Base-by-base conservation (phyloP, 192 early-diverging fungal species). In the Coemansia sp. region DNA sequence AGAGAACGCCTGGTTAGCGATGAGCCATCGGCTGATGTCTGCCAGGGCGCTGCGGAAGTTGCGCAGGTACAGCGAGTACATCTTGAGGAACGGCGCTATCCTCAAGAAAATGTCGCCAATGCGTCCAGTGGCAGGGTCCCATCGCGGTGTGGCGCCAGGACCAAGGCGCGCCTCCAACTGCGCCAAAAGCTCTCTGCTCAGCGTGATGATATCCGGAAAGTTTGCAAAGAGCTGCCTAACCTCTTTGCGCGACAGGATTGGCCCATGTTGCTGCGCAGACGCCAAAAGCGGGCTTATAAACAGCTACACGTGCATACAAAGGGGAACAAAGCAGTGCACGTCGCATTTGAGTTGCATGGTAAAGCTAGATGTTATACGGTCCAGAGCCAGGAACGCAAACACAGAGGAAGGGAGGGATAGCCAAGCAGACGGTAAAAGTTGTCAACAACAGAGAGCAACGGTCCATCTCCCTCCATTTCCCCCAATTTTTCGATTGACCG, bases 181-280 rank as follows among this genome's bases (percentile, higher is more conserved):
- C 32, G 70, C 70, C 44, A 89, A 68, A 48, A 90, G 71, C 70
- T 87, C 81, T 14, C 69, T 83, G 73, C 89, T 90, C 37, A 89
- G 75, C 63, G 75, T 81, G 39, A 89, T 68, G 42, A 90, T 84
- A 64, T 89, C 88, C 32, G 84, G 77, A 65, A 90, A 85, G 78
- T 89, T 89, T 63, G 89, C 87, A 82, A 90, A 90, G 53, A 90
- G 78, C 75, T 86, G 82, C n/a, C 69, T 76, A 4, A 90, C 84
- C 42, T 82, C 81, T 59, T 87, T 88, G 63, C 86, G 84, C 38
- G 86, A 62, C 55, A 84, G 68, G 32, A 84, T 84, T 23, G 80
- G 74, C 34, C 68, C 17, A 9, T 59, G 68, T 63, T 76, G 74
- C 66, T 74, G 72, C 27, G 75, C 80, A 29, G 80, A 82, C 32